A percentile compares a stretch with the other conserved stretches of the same genome.
phyloP scores from a whole-genome alignment of 192 early-diverging fungal species.

The Haplosporangium gracile region DNA sequence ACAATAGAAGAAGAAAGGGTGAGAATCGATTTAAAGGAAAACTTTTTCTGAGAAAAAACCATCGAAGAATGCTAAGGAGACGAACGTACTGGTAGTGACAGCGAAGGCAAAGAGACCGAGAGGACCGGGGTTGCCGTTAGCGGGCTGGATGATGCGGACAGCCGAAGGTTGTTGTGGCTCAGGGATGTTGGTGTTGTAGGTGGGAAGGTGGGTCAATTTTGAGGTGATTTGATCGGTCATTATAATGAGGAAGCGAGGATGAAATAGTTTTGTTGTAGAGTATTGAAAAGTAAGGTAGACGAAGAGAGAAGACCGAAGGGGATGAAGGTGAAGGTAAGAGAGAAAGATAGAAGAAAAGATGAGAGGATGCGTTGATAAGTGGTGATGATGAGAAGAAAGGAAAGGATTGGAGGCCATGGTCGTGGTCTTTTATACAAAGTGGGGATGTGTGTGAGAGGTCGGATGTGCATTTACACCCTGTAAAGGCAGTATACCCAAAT shows the following conservation, averaged over 20 bases:
- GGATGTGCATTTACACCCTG: neutral
- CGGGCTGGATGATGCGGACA: constrained; percentile 43
- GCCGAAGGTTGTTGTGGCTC: constrained; percentile 18
- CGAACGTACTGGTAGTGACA: constrained; percentile 67
- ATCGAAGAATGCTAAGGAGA: neutral
- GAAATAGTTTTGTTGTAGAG: neutral
- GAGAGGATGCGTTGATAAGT: neutral
- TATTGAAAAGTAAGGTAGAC: neutral
- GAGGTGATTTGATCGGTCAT: neutral
- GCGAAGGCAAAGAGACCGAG: constrained; percentile 76
- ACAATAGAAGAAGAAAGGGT: neutral
- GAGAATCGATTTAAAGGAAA: neutral
- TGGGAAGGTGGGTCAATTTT: constrained; percentile 7
- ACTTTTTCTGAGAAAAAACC: neutral
- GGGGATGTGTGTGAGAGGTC: neutral
- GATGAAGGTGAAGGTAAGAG: neutral
- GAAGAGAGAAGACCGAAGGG: neutral
- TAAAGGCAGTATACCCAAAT: too few relatives aligned
- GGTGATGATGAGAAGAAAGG: neutral
- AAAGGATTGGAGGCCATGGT: neutral
- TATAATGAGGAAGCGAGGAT: neutral
- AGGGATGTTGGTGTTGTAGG: constrained; percentile 1
- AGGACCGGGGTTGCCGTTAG: constrained; percentile 72
- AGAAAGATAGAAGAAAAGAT: neutral
- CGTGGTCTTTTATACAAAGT: neutral